These are phyloP conservation scores for Kuraishia molischiana DNA, from an alignment of 805 yeast species.

Conservation along the genomic window DNA sequence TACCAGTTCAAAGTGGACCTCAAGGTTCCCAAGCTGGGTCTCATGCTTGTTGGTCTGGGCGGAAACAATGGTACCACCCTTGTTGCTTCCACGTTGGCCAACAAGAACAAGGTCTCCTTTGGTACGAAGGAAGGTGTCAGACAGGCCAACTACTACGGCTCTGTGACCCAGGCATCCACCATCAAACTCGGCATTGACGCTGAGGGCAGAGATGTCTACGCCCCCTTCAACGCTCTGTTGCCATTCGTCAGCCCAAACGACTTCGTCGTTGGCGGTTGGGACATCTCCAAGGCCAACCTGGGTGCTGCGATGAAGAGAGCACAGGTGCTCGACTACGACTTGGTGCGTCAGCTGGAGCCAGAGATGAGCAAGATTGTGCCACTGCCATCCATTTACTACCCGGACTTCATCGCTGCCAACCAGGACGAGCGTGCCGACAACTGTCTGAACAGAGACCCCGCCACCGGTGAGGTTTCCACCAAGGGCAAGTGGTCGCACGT, in stretches of 20 bases:
- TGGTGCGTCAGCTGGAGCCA: constrained; percentile 66
- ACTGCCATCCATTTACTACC: constrained; percentile 82
- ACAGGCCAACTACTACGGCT: constrained; percentile 76
- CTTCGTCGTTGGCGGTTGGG: constrained; percentile 91
- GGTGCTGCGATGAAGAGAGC: constrained; percentile 78
- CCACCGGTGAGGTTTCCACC: constrained; percentile 37
- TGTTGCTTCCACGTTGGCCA: constrained; percentile 77
- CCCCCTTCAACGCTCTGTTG: constrained; percentile 82
- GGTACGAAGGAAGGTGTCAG: constrained; percentile 73
- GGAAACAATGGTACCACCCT: constrained; percentile 96
- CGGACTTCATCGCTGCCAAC: constrained; percentile 93
- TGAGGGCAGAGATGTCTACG: constrained; percentile 77
- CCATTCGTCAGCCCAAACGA: constrained; percentile 91
- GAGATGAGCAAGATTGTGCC: constrained; percentile 57
- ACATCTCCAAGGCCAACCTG: constrained; percentile 64
- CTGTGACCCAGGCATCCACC: constrained; percentile 90
- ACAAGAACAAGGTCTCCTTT: constrained; percentile 68
- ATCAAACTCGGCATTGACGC: constrained; percentile 81
- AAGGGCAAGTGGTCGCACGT: constrained; percentile 83
- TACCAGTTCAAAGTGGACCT: constrained; percentile 83
- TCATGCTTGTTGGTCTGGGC: constrained; percentile 88
- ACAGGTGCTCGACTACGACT: constrained; percentile 74
- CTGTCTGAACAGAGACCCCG: constrained; percentile 48
- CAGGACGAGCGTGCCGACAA: constrained; percentile 90
- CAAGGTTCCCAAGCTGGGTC: constrained; percentile 75